Evolutionary conservation across 768 basidiomycete species (phyloP), one percentile per base, ranked within the genome.

Genomic region (Pleurotus tuber-regium): DNA sequence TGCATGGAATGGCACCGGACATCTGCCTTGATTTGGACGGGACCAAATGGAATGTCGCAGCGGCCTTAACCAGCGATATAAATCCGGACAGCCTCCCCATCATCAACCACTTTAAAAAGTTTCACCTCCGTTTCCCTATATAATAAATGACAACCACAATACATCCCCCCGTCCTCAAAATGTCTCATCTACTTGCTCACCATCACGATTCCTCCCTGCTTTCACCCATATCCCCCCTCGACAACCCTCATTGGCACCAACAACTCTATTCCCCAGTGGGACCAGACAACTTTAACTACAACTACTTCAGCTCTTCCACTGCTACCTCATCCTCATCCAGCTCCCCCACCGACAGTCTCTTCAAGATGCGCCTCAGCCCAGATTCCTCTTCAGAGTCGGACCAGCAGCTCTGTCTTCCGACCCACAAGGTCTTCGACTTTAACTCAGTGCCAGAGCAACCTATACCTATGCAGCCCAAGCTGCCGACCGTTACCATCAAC

Each of bases 401-500:
- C 50, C 75, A 79, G 48, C 76, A 74, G 53, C 68, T 80, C 35
- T 89, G 85, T 61, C 65, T 89, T 11, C 78, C 87, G 28, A 89
- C 87, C 12, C 79, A 81, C 64, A 83, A 89, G 69, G 74, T 89
- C 59, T 89, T 89, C 66, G 86, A 87, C 65, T 74, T 84, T 54
- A 67, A 75, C 3, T 66, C 72, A 23, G 48, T 61, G 11, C 57
- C 65, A 26, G 56, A 61, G 53, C 55, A 1, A 62, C 70, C 18
- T 64, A 67, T 24, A 57, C 62, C 38, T 65, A 69, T 64, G 19
- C 64, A 65, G 54, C 65, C 64, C 16, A 63, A 65, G 31, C 67
- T 67, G 30, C 61, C 67, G 42, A 57, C 68, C 25, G 64, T 73
- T 48, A 61, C 73, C 44, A 67, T 70, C 55, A 67, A 70, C 39